phyloP scores from a whole-genome alignment of 2,329 filamentous ascomycete species.

The Botrytis porri region DNA sequence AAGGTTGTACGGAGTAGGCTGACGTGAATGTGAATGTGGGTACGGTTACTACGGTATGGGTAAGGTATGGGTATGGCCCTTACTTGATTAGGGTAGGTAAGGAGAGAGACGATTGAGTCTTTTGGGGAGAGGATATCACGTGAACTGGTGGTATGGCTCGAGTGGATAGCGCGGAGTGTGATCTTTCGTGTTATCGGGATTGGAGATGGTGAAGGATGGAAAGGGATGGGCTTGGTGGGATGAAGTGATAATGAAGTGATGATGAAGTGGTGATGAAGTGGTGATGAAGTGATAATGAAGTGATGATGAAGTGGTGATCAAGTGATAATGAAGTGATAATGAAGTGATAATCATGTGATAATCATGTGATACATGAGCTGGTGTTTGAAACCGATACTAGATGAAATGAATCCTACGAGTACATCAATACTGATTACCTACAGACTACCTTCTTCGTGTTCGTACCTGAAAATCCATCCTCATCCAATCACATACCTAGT shows the following conservation, averaged over 20 bases:
- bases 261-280: background rate
- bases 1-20: background rate
- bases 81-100: background rate
- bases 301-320: no score
- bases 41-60: no score
- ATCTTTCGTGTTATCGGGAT: background rate
- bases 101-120: background rate
- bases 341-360: no score
- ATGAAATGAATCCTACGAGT: background rate
- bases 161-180: background rate
- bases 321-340: background rate
- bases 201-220: background rate
- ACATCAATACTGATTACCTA: background rate
- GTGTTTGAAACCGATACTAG: background rate
- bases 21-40: no score
- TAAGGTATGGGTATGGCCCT: background rate
- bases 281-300: no score
- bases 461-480: background rate
- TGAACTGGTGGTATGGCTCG: background rate
- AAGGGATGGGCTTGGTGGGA: background rate
- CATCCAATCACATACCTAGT: background rate
- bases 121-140: background rate
- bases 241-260: no score
- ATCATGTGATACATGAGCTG: background rate
- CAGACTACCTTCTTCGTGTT: background rate